These are phyloP conservation scores for Cyanidiococcus yangmingshanensis DNA, from an alignment of 23 red algal genomes.

Conservation along the genomic window DNA sequence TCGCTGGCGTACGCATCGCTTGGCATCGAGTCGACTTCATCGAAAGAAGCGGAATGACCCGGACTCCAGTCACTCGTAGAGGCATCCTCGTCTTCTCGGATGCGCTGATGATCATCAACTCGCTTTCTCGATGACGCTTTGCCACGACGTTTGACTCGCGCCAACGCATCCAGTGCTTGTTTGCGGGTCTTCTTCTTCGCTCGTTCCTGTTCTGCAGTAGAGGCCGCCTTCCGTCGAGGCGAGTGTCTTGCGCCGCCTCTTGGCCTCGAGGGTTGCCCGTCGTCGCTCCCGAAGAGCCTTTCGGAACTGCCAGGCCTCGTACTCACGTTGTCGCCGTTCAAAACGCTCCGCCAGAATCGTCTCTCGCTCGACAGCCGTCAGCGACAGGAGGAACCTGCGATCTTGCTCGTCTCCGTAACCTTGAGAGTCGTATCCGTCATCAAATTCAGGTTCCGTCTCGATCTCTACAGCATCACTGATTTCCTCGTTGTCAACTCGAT, in stretches of 20 bases:
- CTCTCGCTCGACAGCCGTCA: slow-evolving; percentile 26
- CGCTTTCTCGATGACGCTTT: not conserved
- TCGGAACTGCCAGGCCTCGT: slow-evolving; percentile 4
- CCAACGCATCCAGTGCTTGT: slow-evolving; percentile 10
- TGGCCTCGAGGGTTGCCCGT: not conserved
- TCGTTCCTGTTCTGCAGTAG: not conserved
- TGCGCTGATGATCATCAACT: not conserved
- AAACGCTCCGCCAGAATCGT: slow-evolving; percentile 32
- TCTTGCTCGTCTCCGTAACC: slow-evolving; percentile 26
- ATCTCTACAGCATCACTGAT: not conserved
- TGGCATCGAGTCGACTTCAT: not conserved
- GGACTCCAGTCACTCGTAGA: not conserved
- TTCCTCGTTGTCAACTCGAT: not conserved
- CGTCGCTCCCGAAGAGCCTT: slow-evolving; percentile 13
- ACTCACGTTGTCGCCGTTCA: slow-evolving; percentile 18
- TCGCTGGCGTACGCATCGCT: not conserved
- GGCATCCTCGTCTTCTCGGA: not conserved
- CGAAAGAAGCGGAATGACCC: not conserved
- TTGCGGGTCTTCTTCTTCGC: slow-evolving; percentile 3
- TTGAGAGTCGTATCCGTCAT: slow-evolving; percentile 30
- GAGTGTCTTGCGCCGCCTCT: not conserved
- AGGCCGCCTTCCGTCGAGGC: not conserved
- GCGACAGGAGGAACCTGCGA: slow-evolving; percentile 6
- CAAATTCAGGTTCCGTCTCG: slow-evolving; percentile 21
- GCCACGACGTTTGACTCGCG: not conserved